A percentile compares a stretch with the other conserved stretches of the same genome.
Evolutionary conservation across 2,329 filamentous ascomycete species (phyloP).

Genomic region (Fusarium abutilonis): DNA sequence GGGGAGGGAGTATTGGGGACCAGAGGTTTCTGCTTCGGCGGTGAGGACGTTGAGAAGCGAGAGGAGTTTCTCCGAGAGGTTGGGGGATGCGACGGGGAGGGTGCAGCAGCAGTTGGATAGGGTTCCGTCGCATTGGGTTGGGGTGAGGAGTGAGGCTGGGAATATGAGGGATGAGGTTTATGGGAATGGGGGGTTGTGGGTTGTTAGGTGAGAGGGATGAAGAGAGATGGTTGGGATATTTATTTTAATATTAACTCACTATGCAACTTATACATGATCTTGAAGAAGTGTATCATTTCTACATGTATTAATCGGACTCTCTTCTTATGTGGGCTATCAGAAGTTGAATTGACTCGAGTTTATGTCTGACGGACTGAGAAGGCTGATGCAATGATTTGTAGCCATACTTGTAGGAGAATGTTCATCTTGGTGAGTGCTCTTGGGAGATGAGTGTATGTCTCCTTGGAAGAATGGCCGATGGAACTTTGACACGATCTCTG

Average conservation of each 20-base stretch:
- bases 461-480: too few relatives aligned
- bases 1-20: constrained; percentile 57
- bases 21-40: constrained; percentile 51
- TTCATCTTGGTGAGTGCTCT: too few relatives aligned
- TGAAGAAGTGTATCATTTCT: too few relatives aligned
- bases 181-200: constrained; percentile 62
- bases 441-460: too few relatives aligned
- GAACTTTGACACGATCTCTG: too few relatives aligned
- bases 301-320: too few relatives aligned
- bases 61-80: constrained; percentile 56
- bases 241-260: constrained; percentile 4
- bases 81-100: constrained; percentile 59
- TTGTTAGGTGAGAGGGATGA: constrained; percentile 45
- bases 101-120: constrained; percentile 66
- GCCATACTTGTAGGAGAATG: too few relatives aligned
- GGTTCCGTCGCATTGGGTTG: constrained; percentile 67
- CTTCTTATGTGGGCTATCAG: too few relatives aligned
- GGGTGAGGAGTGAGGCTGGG: constrained; percentile 63
- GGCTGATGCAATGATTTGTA: too few relatives aligned
- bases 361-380: too few relatives aligned
- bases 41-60: constrained; percentile 54
- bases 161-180: constrained; percentile 60
- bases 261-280: too few relatives aligned
- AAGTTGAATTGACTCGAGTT: too few relatives aligned
- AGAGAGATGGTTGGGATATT: background rate